Base-by-base conservation (phyloP, 1,139 yeast species). In the Saccharomycopsis crataegensis region DNA sequence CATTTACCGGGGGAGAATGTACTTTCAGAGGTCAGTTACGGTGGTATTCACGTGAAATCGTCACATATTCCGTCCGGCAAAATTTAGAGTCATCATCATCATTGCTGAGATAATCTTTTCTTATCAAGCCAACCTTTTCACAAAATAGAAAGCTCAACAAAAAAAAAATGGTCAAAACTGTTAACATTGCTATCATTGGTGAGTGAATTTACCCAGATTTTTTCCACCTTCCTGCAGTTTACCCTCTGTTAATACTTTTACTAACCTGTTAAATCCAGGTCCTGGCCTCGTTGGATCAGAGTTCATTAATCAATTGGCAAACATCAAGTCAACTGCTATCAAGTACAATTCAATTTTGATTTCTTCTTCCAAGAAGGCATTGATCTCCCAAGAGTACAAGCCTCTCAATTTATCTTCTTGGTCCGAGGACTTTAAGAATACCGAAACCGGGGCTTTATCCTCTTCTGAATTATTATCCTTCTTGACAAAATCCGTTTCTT, bases 251-350 rank as follows among this genome's bases (percentile, higher is more conserved):
- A 34, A 40, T 8, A 8, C 14, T 41, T 37, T 16, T 40, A 32
- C 54, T 41, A 46, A 42, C 50, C 31, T 31, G 54, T 54, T 37
- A 63, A 63, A 56, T 52, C 53, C 55, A 70, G 90, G 90, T 56
- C 83, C 96, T 50, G 98, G 98, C 62, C 93, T 90, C 52, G 98
- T 93, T 58, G 99, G 99, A 56, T 78, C 94, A 41, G 90, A 96
- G 52, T 89, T 89, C 71, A 75, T 93, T 69, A 80, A 80, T 64
- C 94, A 86, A 71, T 76, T 91, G 61, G 74, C 78, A 60, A 59
- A 63, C 46, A 55, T 70, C 50, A 59, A 73, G 56, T 65, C 80
- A 38, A 66, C 69, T 31, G 64, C 73, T 45, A 77, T 86, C 61
- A 72, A 74, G 46, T 89, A 83, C 75, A 86, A 89, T 62, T 86